Conservation (phyloP, 1,284 basidiomycete genomes). For the Tilletia caries region DNA sequence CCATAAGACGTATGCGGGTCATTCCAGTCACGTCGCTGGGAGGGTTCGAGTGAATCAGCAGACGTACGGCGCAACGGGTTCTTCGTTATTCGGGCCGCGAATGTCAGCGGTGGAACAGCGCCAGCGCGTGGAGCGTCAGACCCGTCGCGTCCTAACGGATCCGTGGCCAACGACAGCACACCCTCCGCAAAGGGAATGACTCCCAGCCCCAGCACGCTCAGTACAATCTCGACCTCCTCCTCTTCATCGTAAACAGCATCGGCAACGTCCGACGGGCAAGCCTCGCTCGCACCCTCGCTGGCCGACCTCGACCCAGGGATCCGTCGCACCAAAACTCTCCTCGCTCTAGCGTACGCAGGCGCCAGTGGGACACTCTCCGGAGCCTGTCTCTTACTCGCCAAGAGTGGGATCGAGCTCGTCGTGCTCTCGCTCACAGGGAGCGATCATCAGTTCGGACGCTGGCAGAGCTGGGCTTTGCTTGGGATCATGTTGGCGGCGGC, state of each 20-base stretch:
- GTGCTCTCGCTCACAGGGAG: conserved; percentile 67
- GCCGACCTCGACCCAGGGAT: conserved; percentile 19
- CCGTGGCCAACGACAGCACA: too few species aligned
- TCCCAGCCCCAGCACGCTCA: not conserved
- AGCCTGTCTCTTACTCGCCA: conserved; percentile 88
- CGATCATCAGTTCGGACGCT: conserved; percentile 80
- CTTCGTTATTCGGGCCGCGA: not conserved
- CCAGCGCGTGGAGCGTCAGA: too few species aligned
- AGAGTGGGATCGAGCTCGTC: conserved; percentile 86
- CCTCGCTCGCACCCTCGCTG: not conserved
- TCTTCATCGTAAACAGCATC: not conserved
- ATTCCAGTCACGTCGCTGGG: too few species aligned
- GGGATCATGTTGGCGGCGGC: conserved; percentile 69
- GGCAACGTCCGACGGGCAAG: not conserved
- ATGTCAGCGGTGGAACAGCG: too few species aligned
- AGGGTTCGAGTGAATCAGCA: not conserved
- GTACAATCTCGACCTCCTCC: not conserved
- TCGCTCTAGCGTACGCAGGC: conserved; percentile 83
- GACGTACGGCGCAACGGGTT: not conserved
- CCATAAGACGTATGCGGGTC: conserved; percentile 7
- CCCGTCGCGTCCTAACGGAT: too few species aligned
- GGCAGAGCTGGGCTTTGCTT: conserved; percentile 74
- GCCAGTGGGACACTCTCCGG: conserved; percentile 87
- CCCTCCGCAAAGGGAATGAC: not conserved
- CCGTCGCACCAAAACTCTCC: conserved; percentile 62